Evolutionary conservation across 75 land plant species (phyloP).

Genomic region (Cupressus sempervirens): DNA sequence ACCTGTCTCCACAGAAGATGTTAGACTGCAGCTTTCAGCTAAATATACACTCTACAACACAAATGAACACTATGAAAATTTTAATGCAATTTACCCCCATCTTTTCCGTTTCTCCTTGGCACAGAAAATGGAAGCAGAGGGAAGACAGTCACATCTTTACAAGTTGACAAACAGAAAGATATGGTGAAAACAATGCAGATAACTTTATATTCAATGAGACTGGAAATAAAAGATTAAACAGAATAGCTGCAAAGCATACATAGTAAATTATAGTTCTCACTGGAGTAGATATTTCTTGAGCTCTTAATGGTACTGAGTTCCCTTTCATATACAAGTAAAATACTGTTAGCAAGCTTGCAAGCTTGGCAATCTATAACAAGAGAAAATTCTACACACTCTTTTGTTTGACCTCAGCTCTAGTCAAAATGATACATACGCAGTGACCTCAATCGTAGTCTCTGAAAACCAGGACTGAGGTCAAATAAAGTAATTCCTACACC

Average conservation of each 20-base stretch:
- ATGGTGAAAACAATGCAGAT: background rate
- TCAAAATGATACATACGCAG: background rate
- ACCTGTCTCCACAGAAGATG: conserved; percentile 43
- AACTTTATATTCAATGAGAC: background rate
- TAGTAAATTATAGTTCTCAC: background rate
- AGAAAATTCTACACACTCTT: background rate
- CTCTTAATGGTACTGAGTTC: background rate
- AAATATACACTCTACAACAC: background rate
- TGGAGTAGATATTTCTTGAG: background rate
- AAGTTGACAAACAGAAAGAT: background rate
- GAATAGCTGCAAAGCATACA: background rate
- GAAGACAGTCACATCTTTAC: background rate
- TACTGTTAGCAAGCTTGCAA: background rate
- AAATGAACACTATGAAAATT: background rate
- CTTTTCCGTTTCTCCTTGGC: background rate
- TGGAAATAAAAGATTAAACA: background rate
- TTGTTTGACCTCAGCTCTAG: background rate
- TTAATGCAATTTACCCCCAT: background rate
- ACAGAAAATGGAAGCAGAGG: background rate
- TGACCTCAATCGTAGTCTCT: background rate
- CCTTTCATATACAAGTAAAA: background rate
- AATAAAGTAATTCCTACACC: background rate
- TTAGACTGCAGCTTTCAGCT: conserved; percentile 1
- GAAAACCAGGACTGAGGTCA: too few species aligned
- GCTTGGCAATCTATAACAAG: background rate